Evolutionary conservation across 164 flowering plant genomes (phyloP), one percentile per base, ranked within the genome.

Genomic region (Kalanchoe fedtschenkoi): DNA sequence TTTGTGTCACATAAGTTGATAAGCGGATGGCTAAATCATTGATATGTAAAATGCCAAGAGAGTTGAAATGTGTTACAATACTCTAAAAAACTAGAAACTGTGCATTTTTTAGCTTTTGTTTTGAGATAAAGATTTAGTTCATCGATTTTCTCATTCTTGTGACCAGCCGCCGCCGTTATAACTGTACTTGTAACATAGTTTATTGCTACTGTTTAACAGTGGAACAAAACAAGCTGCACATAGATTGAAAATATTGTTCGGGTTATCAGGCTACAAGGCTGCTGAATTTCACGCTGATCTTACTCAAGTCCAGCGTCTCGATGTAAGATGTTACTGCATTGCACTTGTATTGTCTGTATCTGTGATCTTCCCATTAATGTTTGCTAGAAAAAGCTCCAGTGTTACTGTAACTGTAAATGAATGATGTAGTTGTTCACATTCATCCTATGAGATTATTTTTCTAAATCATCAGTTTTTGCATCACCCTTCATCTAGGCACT

Each of bases 241-340:
- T 76, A 79, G 96, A 65, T 70, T 93, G 76, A 93, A 90, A 68
- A 88, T 93, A 68, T 69, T 93, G 60, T 93, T 93, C 79, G 95
- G 95, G 53, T 77, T 93, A 70, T 78, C 82, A 71, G 95, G 92
- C 21, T 68, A 79, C 13, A 86, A 83, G 81, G 96, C 98, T 73
- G 89, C 97, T 33, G 98, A 93, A 74, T 90, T 93, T 70, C 98
- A 93, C 77, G 96, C 89, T 43, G 79, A 90, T 76, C 96, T 88
- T 59, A 93, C 98, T 42, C 98, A 93, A 80, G 83, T 75, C 64
- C 98, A 93, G 70, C 96, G 98, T 47, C 91, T 93, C 70, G 95
- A 85, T 68, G 97, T 91, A 68, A 76, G 90, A 69, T 51, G 42
- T 34, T 55, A 17, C 14, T 58, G 38, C 29, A 19, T 51, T 2